Conservation (phyloP, 1,284 basidiomycete genomes). For the Rhodotorula sp. region DNA sequence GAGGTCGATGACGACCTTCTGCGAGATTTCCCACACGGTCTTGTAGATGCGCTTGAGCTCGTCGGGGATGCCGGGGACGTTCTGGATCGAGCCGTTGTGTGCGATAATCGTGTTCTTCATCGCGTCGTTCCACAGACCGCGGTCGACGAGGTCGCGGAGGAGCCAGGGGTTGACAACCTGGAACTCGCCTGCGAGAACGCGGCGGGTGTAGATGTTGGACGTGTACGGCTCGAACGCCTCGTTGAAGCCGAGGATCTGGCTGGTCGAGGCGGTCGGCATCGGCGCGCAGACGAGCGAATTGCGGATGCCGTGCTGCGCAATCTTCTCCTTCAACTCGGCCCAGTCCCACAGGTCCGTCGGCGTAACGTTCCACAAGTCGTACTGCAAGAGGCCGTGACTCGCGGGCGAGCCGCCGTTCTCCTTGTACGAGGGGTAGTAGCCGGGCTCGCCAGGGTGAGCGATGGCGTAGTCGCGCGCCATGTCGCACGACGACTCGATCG, state of each 20-base stretch:
- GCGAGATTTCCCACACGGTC: conserved; percentile 98
- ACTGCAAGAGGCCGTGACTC: conserved; percentile 84
- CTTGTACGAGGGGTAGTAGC: conserved; percentile 86
- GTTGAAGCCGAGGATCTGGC: conserved; percentile 97
- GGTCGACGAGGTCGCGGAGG: conserved; percentile 91
- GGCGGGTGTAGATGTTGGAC: conserved; percentile 97
- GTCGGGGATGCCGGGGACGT: conserved; percentile 70
- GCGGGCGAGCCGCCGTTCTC: conserved; percentile 71
- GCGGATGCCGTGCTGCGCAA: conserved; percentile 79
- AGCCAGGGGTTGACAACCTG: conserved; percentile 99
- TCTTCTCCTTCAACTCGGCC: conserved; percentile 80
- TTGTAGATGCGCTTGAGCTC: conserved; percentile 96
- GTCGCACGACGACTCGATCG: conserved; percentile 87
- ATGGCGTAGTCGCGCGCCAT: conserved; percentile 58
- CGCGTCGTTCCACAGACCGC: conserved; percentile 92
- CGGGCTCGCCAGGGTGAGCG: conserved; percentile 56
- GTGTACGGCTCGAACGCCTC: conserved; percentile 98
- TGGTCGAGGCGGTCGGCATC: conserved; percentile 98
- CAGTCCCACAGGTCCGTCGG: conserved; percentile 97
- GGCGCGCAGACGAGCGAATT: conserved; percentile 95
- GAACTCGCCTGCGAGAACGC: conserved; percentile 99
- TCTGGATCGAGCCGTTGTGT: conserved; percentile 92
- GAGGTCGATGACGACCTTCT: conserved; percentile 97
- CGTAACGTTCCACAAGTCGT: conserved; percentile 90
- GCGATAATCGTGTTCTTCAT: conserved; percentile 99